These are phyloP conservation scores for Berberis vulgaris DNA, from an alignment of 164 flowering plant genomes.

Conservation along the genomic window DNA sequence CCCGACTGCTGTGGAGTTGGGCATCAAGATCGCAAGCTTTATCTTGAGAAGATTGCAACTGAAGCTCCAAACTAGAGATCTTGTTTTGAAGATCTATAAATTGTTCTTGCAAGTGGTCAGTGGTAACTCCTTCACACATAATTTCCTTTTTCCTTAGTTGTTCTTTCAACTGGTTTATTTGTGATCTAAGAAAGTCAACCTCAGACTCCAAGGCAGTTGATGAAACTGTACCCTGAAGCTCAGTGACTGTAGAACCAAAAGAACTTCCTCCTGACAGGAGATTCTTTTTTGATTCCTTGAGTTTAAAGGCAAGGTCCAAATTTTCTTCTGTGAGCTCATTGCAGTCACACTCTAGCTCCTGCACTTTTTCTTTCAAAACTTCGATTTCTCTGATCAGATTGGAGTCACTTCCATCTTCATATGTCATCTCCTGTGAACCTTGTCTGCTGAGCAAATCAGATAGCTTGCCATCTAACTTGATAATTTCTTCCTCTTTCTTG, in stretches of 20 bases:
- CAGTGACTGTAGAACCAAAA: slow-evolving; percentile 11
- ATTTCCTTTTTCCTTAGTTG: slow-evolving; percentile 19
- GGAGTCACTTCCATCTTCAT: slow-evolving; percentile 12
- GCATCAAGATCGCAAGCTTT: slow-evolving; percentile 28
- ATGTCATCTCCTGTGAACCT: slow-evolving; percentile 11
- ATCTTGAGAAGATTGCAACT: slow-evolving; percentile 29
- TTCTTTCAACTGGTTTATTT: slow-evolving; percentile 19
- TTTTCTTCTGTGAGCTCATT: slow-evolving; percentile 58
- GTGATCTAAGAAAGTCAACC: slow-evolving; percentile 19
- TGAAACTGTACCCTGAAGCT: background rate
- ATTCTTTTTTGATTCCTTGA: slow-evolving; percentile 32
- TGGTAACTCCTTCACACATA: slow-evolving; percentile 10
- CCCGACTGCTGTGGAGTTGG: slow-evolving; percentile 20
- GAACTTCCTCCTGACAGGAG: slow-evolving; percentile 5
- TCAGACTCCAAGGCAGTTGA: slow-evolving; percentile 17
- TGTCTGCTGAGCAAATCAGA: slow-evolving; percentile 20
- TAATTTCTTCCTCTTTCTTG: slow-evolving; percentile 40
- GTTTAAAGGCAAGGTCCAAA: slow-evolving; percentile 38
- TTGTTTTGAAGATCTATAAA: slow-evolving; percentile 22
- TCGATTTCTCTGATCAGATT: slow-evolving; percentile 27
- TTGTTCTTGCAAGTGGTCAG: slow-evolving; percentile 12
- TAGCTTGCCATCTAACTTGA: slow-evolving; percentile 33
- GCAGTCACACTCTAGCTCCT: slow-evolving; percentile 61
- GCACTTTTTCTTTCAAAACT: slow-evolving; percentile 34
- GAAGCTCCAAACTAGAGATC: slow-evolving; percentile 32